Conservation (phyloP, 805 yeast species). For the Tetrapisispora fleetii region DNA sequence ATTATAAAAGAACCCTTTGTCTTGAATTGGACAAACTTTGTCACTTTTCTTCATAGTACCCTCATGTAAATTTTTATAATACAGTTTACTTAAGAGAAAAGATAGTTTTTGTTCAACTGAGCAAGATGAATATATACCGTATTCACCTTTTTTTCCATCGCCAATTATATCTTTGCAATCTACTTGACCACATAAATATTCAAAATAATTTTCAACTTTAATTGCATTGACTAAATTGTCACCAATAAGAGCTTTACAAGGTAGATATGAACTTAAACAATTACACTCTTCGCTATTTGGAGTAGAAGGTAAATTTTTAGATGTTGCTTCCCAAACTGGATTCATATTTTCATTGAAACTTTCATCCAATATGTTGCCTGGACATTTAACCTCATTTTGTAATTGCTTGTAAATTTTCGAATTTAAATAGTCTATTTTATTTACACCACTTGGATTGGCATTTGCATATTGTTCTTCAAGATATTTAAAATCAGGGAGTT, state of each 20-base stretch:
- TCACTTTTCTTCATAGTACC: constrained; percentile 28
- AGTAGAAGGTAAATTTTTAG: constrained; percentile 49
- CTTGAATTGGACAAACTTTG: constrained; percentile 21
- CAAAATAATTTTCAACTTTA: constrained; percentile 48
- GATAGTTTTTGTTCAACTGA: constrained; percentile 52
- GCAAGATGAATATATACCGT: constrained; percentile 65
- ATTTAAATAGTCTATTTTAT: constrained; percentile 9
- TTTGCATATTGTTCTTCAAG: constrained; percentile 42
- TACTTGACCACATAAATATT: constrained; percentile 45
- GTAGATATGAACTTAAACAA: constrained; percentile 45
- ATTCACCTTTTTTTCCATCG: constrained; percentile 49
- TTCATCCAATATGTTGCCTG: constrained; percentile 1
- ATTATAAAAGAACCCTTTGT: constrained; percentile 18
- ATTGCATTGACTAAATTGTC: constrained; percentile 28
- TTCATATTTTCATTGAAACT: not conserved
- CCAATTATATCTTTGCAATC: constrained; percentile 51
- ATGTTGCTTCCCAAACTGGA: constrained; percentile 50
- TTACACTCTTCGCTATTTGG: constrained; percentile 54
- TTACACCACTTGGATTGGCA: constrained; percentile 39
- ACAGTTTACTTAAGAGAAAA: constrained; percentile 49
- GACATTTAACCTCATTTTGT: constrained; percentile 8
- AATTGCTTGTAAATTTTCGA: constrained; percentile 35
- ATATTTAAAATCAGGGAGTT: constrained; percentile 50
- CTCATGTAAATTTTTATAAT: constrained; percentile 29
- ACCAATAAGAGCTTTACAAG: constrained; percentile 45